phyloP scores from a whole-genome alignment of 306 rosid genomes.

The Carpinus viminea region DNA sequence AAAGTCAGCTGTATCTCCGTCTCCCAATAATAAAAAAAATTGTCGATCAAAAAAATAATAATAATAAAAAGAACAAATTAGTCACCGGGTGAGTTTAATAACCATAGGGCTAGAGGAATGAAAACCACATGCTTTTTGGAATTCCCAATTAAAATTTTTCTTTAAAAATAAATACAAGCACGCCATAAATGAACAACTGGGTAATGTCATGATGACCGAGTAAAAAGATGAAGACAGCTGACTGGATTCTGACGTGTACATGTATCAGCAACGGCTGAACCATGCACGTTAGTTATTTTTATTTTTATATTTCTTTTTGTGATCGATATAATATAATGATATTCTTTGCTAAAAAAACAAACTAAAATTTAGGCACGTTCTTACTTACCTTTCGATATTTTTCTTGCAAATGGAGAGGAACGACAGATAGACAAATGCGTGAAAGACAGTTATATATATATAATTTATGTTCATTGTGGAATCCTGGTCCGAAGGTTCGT shows the following conservation, averaged over 20 bases:
- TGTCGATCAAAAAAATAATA: too few relatives aligned
- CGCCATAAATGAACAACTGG: background rate
- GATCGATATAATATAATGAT: background rate
- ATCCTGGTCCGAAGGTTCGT: background rate
- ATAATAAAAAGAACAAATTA: too few relatives aligned
- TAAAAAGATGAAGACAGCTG: background rate
- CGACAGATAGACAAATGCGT: background rate
- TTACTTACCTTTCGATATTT: background rate
- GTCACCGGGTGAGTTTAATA: too few relatives aligned
- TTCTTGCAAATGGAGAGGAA: background rate
- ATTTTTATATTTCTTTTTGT: background rate
- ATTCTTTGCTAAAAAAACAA: background rate
- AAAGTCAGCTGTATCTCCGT: background rate
- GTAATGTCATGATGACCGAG: background rate
- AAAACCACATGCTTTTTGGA: too few relatives aligned
- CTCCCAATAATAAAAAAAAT: background rate
- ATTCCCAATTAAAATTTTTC: too few relatives aligned
- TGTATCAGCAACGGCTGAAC: conserved; percentile 12
- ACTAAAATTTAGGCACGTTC: background rate
- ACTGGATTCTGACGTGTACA: conserved; percentile 10
- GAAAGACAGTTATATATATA: background rate
- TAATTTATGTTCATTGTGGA: background rate
- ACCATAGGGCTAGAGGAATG: too few relatives aligned
- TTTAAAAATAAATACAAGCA: background rate
- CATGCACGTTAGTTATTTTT: background rate